Conservation (phyloP, 108 stramenopile species). For the Tribonema minus region DNA sequence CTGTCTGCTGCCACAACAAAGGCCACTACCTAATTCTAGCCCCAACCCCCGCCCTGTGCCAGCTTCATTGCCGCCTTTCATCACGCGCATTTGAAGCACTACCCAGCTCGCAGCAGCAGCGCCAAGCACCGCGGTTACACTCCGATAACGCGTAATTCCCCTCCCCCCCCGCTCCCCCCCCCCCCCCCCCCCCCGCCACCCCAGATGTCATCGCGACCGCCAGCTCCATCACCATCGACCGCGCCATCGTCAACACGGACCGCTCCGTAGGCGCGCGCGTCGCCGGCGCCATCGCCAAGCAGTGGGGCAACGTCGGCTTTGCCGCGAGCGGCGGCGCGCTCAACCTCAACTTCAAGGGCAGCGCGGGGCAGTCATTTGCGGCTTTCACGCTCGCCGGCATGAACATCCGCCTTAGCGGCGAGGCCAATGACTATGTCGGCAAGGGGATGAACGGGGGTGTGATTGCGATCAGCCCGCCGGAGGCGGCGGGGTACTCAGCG, state of each 20-base stretch:
- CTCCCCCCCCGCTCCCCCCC: too few species aligned
- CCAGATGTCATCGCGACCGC: background rate
- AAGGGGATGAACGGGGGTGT: slow-evolving; percentile 53
- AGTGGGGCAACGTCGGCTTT: slow-evolving; percentile 50
- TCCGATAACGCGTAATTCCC: too few species aligned
- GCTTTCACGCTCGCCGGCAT: slow-evolving; percentile 46
- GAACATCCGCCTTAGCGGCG: slow-evolving; percentile 32
- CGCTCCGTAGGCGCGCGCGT: slow-evolving; percentile 45
- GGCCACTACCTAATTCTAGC: too few species aligned
- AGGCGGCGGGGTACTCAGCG: slow-evolving; percentile 1
- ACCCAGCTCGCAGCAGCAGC: too few species aligned
- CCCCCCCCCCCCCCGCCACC: too few species aligned
- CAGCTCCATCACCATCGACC: slow-evolving; percentile 9
- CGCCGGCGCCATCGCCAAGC: slow-evolving; percentile 34
- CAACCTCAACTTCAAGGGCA: slow-evolving; percentile 38
- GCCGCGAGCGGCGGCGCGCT: slow-evolving; percentile 20
- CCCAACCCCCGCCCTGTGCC: too few species aligned
- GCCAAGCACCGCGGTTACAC: too few species aligned
- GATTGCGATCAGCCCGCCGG: slow-evolving; percentile 40
- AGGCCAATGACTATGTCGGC: slow-evolving; percentile 55
- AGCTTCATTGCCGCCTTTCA: too few species aligned
- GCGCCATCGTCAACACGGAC: slow-evolving; percentile 44
- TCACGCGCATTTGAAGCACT: too few species aligned
- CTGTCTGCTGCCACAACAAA: too few species aligned
- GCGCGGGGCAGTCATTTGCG: slow-evolving; percentile 50